Evolutionary conservation across 2,329 filamentous ascomycete species (phyloP).

Genomic region (Mariannaea sp.): DNA sequence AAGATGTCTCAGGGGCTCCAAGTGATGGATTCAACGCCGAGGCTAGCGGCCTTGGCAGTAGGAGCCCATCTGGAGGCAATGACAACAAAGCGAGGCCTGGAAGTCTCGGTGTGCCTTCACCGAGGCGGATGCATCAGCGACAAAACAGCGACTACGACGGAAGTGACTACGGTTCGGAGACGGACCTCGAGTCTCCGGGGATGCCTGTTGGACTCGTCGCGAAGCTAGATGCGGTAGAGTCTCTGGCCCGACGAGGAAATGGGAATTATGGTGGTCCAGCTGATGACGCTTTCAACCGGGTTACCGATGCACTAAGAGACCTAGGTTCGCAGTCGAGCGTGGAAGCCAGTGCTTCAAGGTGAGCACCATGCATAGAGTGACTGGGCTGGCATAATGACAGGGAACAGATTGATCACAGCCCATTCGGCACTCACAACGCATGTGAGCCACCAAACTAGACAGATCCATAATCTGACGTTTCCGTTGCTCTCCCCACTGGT

Average conservation of each 20-base stretch:
- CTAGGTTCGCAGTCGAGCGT: conserved; percentile 74
- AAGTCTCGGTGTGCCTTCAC: conserved; percentile 52
- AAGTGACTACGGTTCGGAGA: conserved; percentile 75
- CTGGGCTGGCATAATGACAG: conserved; percentile 22
- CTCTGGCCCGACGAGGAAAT: conserved; percentile 67
- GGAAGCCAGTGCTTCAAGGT: conserved; percentile 75
- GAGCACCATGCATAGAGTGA: conserved; percentile 29
- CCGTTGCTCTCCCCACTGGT: conserved; percentile 71
- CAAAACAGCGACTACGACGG: conserved; percentile 68
- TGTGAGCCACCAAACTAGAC: conserved; percentile 74
- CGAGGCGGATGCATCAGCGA: conserved; percentile 55
- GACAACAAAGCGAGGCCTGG: conserved; percentile 41
- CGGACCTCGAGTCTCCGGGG: conserved; percentile 70
- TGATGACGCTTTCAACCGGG: conserved; percentile 70
- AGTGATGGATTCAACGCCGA: conserved; percentile 22
- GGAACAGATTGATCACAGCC: conserved; percentile 71
- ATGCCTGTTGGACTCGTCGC: conserved; percentile 69
- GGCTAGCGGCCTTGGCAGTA: conserved; percentile 15
- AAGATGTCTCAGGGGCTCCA: conserved; percentile 26
- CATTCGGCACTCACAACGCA: conserved; percentile 77
- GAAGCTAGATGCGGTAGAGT: conserved; percentile 74
- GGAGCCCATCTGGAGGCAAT: conserved; percentile 26
- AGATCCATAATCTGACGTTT: conserved; percentile 74
- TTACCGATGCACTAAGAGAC: conserved; percentile 72
- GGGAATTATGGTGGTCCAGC: conserved; percentile 68